Evolutionary conservation across 148 eudicot genomes (phyloP), one percentile per base, ranked within the genome.

Genomic region (Chenopodium berlandieri): DNA sequence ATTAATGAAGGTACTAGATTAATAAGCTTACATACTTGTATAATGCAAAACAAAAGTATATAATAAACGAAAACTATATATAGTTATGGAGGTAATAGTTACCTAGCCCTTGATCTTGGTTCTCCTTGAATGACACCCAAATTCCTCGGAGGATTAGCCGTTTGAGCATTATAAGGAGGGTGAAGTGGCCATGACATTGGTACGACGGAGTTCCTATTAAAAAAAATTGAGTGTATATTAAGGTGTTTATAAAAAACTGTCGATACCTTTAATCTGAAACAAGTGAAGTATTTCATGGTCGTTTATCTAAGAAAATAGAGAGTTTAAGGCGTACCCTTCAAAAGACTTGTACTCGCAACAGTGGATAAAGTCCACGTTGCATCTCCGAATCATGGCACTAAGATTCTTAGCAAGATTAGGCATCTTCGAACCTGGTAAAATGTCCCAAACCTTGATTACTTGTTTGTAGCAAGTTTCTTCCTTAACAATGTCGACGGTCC

Each of bases 371-470:
- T 82, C 66, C 37, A 47, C 65, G 0, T 85, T 86, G 72, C 83
- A 84, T 11, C 82, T 79, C 77, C 74, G 86, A 73, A 85, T 84
- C 56, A 82, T 1, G 25, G 16, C 8, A 56, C 81, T 80, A 9
- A 88, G 83, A 58, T 40, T 25, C 58, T 47, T 81, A 1, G 82
- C 84, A 37, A 87, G 78, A 37, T 81, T 22, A 1, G 79, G 80
- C 4, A 86, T 71, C 78, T 79, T 74, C 2, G 83, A 52, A n/a
- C 4, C 27, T 2, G 86, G 84, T 67, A 82, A 22, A n/a, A 90
- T 22, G 68, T 87, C 86, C 89, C 86, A 86, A 44, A 86, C 64
- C 78, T 78, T 86, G 30, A 90, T 71, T 64, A 84, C 89, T 69
- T 90, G 91, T 19, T 77, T 52, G 79, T 82, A 77, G 27, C 54